These are phyloP conservation scores for Sungouiozyma ichnusensis DNA, from an alignment of 805 yeast genomes.

Conservation along the genomic window DNA sequence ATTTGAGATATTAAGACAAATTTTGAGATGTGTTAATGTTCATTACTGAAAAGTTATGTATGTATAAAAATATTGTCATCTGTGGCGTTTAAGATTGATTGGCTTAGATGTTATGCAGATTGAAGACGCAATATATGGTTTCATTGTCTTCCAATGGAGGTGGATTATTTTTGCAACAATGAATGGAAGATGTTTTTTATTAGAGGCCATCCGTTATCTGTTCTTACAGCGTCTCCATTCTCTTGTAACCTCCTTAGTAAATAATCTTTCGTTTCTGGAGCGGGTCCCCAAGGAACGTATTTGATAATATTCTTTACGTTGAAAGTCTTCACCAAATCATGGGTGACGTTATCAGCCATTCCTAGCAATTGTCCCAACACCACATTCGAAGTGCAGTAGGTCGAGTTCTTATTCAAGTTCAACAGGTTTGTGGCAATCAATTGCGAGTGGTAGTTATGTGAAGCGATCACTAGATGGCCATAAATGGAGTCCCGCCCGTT, in stretches of 20 bases:
- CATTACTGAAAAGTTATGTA: no score
- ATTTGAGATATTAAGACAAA: no score
- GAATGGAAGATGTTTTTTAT: constrained; percentile 42
- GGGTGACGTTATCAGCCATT: constrained; percentile 87
- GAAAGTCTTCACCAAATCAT: constrained; percentile 55
- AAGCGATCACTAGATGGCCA: constrained; percentile 81
- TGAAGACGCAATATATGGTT: no score
- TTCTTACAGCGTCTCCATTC: constrained; percentile 88
- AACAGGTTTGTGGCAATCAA: constrained; percentile 55
- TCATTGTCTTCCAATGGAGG: no score
- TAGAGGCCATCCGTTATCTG: constrained; percentile 70
- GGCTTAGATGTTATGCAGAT: background rate
- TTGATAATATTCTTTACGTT: constrained; percentile 70
- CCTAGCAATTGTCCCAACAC: constrained; percentile 87
- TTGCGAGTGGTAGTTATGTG: constrained; percentile 79
- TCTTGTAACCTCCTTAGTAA: constrained; percentile 84
- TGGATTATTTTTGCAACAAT: constrained; percentile 9
- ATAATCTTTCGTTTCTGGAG: constrained; percentile 84
- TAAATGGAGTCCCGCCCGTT: constrained; percentile 38
- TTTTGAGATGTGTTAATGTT: no score
- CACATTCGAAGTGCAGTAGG: constrained; percentile 56
- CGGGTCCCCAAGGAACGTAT: constrained; percentile 98
- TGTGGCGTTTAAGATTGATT: background rate
- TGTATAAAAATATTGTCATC: no score
- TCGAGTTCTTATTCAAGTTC: constrained; percentile 15